A percentile compares a stretch with the other conserved stretches of the same genome.
Conservation (phyloP, 2,329 filamentous ascomycete genomes). For the Talaromyces sp. region DNA sequence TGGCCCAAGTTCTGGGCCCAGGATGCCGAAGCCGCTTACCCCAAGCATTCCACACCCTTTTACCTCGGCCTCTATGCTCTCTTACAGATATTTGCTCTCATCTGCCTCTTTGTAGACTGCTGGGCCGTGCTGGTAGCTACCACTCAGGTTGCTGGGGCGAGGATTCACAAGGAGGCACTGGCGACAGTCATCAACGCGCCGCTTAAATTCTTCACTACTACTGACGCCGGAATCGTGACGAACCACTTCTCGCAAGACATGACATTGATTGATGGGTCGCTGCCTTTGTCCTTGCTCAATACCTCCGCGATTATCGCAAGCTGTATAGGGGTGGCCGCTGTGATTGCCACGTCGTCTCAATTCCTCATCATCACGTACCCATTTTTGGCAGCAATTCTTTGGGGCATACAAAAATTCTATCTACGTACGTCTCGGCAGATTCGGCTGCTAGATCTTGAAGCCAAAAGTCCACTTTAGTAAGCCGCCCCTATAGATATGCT, state of each 20-base stretch:
- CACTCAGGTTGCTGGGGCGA: not conserved
- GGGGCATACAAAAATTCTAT: constrained; percentile 54
- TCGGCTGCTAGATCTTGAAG: constrained; percentile 58
- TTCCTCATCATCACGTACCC: not conserved
- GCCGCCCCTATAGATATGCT: not conserved
- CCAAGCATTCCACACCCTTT: constrained; percentile 5
- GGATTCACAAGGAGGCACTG: constrained; percentile 10
- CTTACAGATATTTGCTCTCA: constrained; percentile 1
- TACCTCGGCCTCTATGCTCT: constrained; percentile 11
- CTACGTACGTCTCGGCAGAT: constrained; percentile 59
- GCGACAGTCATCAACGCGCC: constrained; percentile 10
- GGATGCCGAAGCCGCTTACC: not conserved
- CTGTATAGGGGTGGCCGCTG: not conserved
- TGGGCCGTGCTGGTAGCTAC: not conserved
- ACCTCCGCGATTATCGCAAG: not conserved
- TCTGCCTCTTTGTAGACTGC: constrained; percentile 4
- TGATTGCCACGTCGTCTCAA: not conserved
- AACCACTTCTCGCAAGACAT: not conserved
- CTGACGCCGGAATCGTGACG: not conserved
- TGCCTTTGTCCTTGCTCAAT: not conserved
- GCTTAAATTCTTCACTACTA: constrained; percentile 19
- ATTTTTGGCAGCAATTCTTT: constrained; percentile 34
- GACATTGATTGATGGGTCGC: not conserved
- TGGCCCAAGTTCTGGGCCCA: constrained; percentile 11
- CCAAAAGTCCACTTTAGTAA: constrained; percentile 51